phyloP scores from a whole-genome alignment of 192 early-diverging fungal genomes.

The Coemansia sp. region DNA sequence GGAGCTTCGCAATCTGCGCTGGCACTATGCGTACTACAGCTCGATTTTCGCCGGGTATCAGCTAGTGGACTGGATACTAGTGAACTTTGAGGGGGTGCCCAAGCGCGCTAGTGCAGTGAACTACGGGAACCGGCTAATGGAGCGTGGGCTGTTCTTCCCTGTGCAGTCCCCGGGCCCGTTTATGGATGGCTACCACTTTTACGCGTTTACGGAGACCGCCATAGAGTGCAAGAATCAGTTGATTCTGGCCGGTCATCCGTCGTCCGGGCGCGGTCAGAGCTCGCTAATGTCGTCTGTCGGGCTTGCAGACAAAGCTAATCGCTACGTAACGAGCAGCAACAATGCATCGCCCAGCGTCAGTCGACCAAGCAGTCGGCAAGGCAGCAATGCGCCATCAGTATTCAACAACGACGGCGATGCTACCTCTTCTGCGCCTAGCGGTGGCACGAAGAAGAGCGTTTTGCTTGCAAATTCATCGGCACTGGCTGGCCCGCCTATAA shows the following conservation, averaged over 20 bases:
- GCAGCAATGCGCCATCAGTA: constrained; percentile 37
- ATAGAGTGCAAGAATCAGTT: constrained; percentile 9
- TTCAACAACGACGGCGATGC: constrained; percentile 10
- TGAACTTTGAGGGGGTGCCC: constrained; percentile 70
- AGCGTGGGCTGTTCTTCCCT: constrained; percentile 70
- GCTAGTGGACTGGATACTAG: constrained; percentile 84
- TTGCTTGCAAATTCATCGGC: background rate
- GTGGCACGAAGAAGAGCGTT: background rate
- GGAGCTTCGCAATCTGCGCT: constrained; percentile 70
- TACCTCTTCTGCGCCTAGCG: background rate
- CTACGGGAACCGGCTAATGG: constrained; percentile 75
- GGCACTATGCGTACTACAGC: constrained; percentile 79
- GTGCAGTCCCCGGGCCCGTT: constrained; percentile 64
- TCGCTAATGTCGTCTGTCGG: constrained; percentile 26
- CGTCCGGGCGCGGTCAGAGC: constrained; percentile 4
- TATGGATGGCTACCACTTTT: constrained; percentile 90
- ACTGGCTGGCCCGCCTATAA: background rate
- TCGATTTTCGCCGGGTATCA: constrained; percentile 78
- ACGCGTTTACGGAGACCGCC: constrained; percentile 49
- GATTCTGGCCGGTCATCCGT: background rate
- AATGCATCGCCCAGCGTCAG: constrained; percentile 31
- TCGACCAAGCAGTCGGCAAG: constrained; percentile 47
- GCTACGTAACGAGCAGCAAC: constrained; percentile 17
- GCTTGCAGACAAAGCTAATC: constrained; percentile 13
- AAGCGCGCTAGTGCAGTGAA: constrained; percentile 72